A percentile compares a stretch with the other conserved stretches of the same genome.
Conservation (phyloP, 306 rosid genomes). For the Betula pendula region DNA sequence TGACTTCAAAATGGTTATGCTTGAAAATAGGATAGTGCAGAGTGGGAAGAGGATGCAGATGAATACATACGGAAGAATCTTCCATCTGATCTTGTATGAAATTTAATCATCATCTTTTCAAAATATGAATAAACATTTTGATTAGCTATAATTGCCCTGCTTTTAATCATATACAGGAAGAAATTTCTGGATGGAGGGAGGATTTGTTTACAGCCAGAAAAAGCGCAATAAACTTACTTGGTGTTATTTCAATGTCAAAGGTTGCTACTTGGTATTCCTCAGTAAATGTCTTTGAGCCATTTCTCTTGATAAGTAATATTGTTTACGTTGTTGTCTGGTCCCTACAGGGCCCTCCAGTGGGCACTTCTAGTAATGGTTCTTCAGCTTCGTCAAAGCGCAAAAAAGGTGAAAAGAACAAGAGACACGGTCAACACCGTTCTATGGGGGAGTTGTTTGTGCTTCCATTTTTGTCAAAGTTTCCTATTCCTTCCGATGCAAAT, state of each 20-base stretch:
- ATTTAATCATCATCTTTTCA: slow-evolving; percentile 20
- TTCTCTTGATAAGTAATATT: slow-evolving; percentile 18
- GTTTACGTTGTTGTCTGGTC: slow-evolving; percentile 31
- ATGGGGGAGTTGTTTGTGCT: slow-evolving; percentile 91
- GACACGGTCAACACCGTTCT: slow-evolving; percentile 43
- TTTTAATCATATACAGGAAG: slow-evolving; percentile 52
- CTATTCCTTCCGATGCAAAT: slow-evolving; percentile 66
- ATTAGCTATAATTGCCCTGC: slow-evolving; percentile 15
- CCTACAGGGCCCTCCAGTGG: slow-evolving; percentile 71
- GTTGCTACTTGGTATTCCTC: slow-evolving; percentile 36
- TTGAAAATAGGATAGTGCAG: slow-evolving; percentile 57
- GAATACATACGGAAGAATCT: slow-evolving; percentile 84
- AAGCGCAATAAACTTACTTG: slow-evolving; percentile 82
- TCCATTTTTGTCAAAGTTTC: slow-evolving; percentile 83
- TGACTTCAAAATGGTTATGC: slow-evolving; percentile 33
- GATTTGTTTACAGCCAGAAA: slow-evolving; percentile 89
- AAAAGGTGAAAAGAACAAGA: slow-evolving; percentile 71
- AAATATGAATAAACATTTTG: slow-evolving; percentile 13
- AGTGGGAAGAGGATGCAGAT: slow-evolving; percentile 96
- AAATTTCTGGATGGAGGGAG: slow-evolving; percentile 87
- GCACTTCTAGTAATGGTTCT: slow-evolving; percentile 34
- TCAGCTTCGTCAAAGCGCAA: slow-evolving; percentile 73
- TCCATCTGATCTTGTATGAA: slow-evolving; percentile 86
- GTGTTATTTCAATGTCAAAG: slow-evolving; percentile 82
- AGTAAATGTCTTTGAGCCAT: slow-evolving; percentile 19